Evolutionary conservation across 805 yeast species (phyloP).

Genomic region (Barnettozyma siamensis): DNA sequence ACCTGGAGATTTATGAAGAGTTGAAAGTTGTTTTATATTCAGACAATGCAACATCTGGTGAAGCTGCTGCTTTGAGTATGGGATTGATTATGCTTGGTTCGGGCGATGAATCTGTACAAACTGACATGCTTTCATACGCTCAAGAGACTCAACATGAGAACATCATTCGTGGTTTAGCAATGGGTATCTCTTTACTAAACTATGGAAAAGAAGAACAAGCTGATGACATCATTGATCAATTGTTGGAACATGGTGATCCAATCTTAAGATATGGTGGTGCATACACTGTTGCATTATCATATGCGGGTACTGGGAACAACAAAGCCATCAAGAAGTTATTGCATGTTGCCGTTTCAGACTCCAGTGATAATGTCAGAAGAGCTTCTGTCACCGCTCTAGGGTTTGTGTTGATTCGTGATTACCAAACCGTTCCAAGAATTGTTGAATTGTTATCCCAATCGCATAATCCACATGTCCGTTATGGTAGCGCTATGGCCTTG

Average conservation of each 20-base stretch:
- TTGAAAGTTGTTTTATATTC: slow-evolving; percentile 78
- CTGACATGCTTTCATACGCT: slow-evolving; percentile 86
- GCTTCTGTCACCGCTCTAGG: slow-evolving; percentile 92
- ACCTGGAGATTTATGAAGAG: slow-evolving; percentile 69
- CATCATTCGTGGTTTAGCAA: slow-evolving; percentile 86
- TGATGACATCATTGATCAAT: slow-evolving; percentile 55
- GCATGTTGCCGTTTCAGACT: slow-evolving; percentile 94
- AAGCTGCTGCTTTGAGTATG: slow-evolving; percentile 94
- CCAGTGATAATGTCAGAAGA: slow-evolving; percentile 93
- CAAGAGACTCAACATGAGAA: slow-evolving; percentile 95
- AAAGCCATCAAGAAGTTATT: slow-evolving; percentile 77
- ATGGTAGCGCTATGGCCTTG: slow-evolving; percentile 95
- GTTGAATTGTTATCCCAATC: slow-evolving; percentile 90
- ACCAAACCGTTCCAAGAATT: slow-evolving; percentile 89
- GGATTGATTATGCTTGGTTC: slow-evolving; percentile 95
- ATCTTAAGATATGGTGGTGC: slow-evolving; percentile 94
- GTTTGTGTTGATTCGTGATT: slow-evolving; percentile 83
- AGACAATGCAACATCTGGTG: slow-evolving; percentile 92
- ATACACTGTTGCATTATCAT: slow-evolving; percentile 88
- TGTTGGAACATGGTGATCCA: slow-evolving; percentile 72
- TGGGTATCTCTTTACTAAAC: slow-evolving; percentile 81
- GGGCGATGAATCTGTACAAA: slow-evolving; percentile 58
- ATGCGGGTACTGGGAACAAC: slow-evolving; percentile 93
- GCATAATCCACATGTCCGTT: slow-evolving; percentile 96
- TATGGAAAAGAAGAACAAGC: slow-evolving; percentile 85